These are phyloP conservation scores for Calycina marina DNA, from an alignment of 2,329 filamentous ascomycete genomes.

Conservation along the genomic window DNA sequence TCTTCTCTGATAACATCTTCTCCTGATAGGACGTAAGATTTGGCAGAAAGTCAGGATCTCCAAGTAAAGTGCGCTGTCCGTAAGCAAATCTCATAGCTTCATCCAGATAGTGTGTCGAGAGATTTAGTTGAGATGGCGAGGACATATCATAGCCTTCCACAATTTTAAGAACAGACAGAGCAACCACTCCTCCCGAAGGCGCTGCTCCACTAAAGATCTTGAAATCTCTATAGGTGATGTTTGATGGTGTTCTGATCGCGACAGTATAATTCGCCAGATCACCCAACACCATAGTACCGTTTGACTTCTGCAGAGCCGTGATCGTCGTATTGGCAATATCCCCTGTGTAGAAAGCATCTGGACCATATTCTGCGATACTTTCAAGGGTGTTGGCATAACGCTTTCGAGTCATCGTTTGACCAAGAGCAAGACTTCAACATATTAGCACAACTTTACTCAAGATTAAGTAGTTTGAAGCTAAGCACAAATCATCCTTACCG, in stretches of 20 bases:
- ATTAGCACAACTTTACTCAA: no score
- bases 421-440: slow-evolving; percentile 53
- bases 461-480: no score
- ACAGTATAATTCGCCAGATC: slow-evolving; percentile 64
- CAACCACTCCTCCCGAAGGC: slow-evolving; percentile 66
- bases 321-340: slow-evolving; percentile 62
- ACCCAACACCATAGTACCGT: slow-evolving; percentile 74
- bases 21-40: slow-evolving; percentile 45
- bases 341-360: slow-evolving; percentile 61
- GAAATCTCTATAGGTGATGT: slow-evolving; percentile 54
- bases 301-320: slow-evolving; percentile 45
- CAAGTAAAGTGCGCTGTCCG: slow-evolving; percentile 44
- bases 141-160: slow-evolving; percentile 59
- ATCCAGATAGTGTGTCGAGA: slow-evolving; percentile 51
- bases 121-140: slow-evolving; percentile 34
- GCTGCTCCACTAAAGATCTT: slow-evolving; percentile 55
- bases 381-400: slow-evolving; percentile 72
- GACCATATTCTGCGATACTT: slow-evolving; percentile 57
- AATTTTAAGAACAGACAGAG: slow-evolving; percentile 62
- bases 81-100: slow-evolving; percentile 56
- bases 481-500: no score
- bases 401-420: slow-evolving; percentile 66
- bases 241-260: slow-evolving; percentile 46
- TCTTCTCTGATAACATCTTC: slow-evolving; percentile 33
- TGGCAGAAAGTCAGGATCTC: slow-evolving; percentile 44